Evolutionary conservation across 192 early-diverging fungal genomes (phyloP).

Genomic region (Backusella luteola): DNA sequence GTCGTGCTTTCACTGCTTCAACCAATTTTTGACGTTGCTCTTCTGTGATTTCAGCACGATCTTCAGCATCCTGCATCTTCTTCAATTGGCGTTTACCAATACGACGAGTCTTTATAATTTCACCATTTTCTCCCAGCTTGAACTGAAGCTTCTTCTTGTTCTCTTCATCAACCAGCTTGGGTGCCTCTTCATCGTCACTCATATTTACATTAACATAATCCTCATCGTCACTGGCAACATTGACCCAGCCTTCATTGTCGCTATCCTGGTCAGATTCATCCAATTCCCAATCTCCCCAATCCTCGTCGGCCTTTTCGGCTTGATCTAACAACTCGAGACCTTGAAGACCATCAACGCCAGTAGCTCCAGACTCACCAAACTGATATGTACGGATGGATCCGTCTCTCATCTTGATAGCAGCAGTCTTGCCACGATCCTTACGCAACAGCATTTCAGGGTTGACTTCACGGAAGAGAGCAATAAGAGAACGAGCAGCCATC

Average conservation of each 20-base stretch:
- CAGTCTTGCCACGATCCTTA: slow-evolving; percentile 91
- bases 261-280: slow-evolving; percentile 39
- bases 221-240: slow-evolving; percentile 34
- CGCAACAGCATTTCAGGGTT: slow-evolving; percentile 93
- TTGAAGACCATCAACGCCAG: slow-evolving; percentile 62
- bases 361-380: slow-evolving; percentile 71
- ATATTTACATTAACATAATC: slow-evolving; percentile 34
- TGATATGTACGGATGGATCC: slow-evolving; percentile 36
- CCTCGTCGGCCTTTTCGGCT: slow-evolving; percentile 43
- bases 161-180: slow-evolving; percentile 30
- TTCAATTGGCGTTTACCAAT: slow-evolving; percentile 43
- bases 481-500: slow-evolving; percentile 88
- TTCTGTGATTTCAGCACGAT: slow-evolving; percentile 31
- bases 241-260: slow-evolving; percentile 39
- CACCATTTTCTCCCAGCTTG: slow-evolving; percentile 8
- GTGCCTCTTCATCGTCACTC: slow-evolving; percentile 47
- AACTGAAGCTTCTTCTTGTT: background rate
- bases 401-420: slow-evolving; percentile 69
- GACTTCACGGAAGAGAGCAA: slow-evolving; percentile 90
- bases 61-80: slow-evolving; percentile 38
- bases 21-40: slow-evolving; percentile 41
- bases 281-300: slow-evolving; percentile 37
- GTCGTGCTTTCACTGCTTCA: slow-evolving; percentile 36
- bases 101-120: slow-evolving; percentile 31
- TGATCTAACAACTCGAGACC: slow-evolving; percentile 78